Evolutionary conservation across 2,329 filamentous ascomycete genomes (phyloP).

Genomic region (Fusarium circinatum): DNA sequence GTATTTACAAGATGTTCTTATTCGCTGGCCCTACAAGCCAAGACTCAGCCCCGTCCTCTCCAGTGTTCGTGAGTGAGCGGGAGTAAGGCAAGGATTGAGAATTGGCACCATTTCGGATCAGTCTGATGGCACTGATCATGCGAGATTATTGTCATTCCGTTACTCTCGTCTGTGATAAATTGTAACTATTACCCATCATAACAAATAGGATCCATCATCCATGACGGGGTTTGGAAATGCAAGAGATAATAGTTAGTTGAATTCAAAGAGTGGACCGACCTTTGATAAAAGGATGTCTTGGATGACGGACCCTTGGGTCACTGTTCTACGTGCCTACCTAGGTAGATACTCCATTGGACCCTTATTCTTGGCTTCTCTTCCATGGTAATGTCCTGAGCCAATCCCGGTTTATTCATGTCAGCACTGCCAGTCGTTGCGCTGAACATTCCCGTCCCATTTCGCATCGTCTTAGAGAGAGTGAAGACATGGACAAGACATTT

Average conservation of each 20-base stretch:
- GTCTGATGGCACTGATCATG: background rate
- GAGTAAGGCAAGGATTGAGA: background rate
- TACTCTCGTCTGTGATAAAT: background rate
- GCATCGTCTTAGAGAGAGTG: background rate
- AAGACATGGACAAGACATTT: background rate
- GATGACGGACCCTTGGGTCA: background rate
- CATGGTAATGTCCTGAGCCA: background rate
- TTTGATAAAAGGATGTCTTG: conserved; percentile 5
- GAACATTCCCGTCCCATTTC: background rate
- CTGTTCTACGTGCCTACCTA: conserved; percentile 3
- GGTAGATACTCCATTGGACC: background rate
- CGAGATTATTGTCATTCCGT: background rate
- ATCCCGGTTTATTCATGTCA: background rate
- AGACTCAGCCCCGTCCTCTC: background rate
- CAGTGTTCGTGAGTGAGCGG: background rate
- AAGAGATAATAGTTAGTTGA: background rate
- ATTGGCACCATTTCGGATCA: background rate
- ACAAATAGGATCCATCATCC: background rate
- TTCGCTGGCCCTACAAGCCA: background rate
- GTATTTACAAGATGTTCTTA: background rate
- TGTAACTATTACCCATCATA: background rate
- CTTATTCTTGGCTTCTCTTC: conserved; percentile 24
- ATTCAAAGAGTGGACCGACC: background rate
- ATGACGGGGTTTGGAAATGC: background rate
- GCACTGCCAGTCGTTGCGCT: background rate